These are phyloP conservation scores for Aureobasidium sp. DNA, from an alignment of 2,329 filamentous ascomycete genomes.

Conservation along the genomic window DNA sequence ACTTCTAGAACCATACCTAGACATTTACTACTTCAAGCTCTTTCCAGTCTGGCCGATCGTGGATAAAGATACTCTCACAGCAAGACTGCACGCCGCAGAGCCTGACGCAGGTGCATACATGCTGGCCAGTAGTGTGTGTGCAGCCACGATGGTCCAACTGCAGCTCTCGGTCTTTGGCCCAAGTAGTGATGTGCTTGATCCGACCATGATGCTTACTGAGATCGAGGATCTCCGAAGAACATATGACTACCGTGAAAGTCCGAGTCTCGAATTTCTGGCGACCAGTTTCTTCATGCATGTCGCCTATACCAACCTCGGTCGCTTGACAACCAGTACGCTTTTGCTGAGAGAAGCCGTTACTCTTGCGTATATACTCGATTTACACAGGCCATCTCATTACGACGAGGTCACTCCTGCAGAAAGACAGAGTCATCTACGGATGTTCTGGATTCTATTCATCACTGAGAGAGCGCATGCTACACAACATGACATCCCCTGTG, in stretches of 20 bases:
- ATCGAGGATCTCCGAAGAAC: constrained; percentile 15
- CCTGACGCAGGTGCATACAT: constrained; percentile 15
- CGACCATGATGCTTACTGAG: constrained; percentile 10
- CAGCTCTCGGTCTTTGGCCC: constrained; percentile 7
- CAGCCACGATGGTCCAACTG: constrained; percentile 19
- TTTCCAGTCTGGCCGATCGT: constrained; percentile 20
- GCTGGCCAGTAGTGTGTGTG: constrained; percentile 17
- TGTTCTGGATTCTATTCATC: constrained; percentile 19
- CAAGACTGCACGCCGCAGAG: background rate
- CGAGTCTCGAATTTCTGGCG: constrained; percentile 9
- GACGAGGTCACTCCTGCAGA: background rate
- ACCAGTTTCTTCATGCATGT: constrained; percentile 19
- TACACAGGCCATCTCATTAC: constrained; percentile 17
- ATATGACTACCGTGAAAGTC: constrained; percentile 16
- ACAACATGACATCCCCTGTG: constrained; percentile 17
- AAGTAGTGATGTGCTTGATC: background rate
- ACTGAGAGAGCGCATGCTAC: constrained; percentile 16
- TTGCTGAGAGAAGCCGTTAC: constrained; percentile 18
- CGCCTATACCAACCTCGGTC: constrained; percentile 15
- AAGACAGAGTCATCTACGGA: constrained; percentile 7
- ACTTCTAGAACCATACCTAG: constrained; percentile 16
- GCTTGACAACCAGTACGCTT: constrained; percentile 16
- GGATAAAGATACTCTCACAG: constrained; percentile 4
- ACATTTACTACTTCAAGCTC: constrained; percentile 20
- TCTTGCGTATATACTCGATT: constrained; percentile 17